Conservation (phyloP, 2,329 filamentous ascomycete species). For the Fusarium beomiforme region DNA sequence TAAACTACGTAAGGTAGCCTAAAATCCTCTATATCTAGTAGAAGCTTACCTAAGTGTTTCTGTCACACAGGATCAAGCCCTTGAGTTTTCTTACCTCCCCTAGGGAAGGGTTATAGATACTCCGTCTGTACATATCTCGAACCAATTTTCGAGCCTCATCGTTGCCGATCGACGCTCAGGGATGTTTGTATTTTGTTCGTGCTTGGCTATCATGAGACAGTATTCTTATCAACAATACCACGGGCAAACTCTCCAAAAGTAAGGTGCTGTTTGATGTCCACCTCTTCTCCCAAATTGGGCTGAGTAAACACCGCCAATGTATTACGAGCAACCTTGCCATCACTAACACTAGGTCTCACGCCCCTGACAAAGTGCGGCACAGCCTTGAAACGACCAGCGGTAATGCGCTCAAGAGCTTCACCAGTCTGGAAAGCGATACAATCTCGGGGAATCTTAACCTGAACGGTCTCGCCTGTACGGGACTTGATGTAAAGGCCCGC, state of each 20-base stretch:
- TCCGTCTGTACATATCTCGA: too few species aligned
- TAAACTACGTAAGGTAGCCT: too few species aligned
- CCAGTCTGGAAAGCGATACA: conserved; percentile 97
- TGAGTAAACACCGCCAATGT: conserved; percentile 97
- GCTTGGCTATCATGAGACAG: conserved; percentile 52
- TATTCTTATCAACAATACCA: conserved; percentile 68
- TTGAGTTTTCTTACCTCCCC: too few species aligned
- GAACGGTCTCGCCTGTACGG: conserved; percentile 81
- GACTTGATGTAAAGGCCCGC: conserved; percentile 96
- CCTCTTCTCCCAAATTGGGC: conserved; percentile 85
- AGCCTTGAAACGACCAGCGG: conserved; percentile 88
- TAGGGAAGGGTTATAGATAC: too few species aligned
- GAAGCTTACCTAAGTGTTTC: too few species aligned
- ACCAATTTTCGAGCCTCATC: too few species aligned
- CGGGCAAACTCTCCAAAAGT: conserved; percentile 82
- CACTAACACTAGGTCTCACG: conserved; percentile 64
- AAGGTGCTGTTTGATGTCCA: conserved; percentile 73
- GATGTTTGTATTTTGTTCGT: background rate
- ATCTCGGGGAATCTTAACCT: conserved; percentile 90
- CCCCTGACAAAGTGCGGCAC: conserved; percentile 96
- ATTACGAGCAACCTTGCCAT: conserved; percentile 75
- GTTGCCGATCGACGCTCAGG: too few species aligned
- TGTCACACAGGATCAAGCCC: too few species aligned
- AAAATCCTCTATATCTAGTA: too few species aligned
- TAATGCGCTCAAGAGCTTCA: conserved; percentile 90